A percentile compares a stretch with the other conserved stretches of the same genome.
Conservation (phyloP, 352 stramenopile genomes). For the Pythium apleroticum region DNA sequence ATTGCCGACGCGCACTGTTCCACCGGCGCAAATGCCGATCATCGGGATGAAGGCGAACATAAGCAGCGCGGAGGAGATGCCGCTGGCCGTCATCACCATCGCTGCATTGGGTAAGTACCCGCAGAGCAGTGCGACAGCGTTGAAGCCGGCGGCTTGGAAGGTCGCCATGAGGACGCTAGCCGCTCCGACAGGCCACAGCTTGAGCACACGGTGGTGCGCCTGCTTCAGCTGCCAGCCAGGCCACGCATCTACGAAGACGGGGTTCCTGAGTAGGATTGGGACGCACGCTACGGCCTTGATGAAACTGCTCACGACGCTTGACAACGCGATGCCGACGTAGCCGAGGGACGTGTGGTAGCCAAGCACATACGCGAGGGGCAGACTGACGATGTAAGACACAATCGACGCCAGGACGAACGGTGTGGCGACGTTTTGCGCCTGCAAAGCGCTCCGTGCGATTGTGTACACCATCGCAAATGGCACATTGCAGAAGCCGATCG, state of each 20-base stretch:
- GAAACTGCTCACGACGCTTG: conserved; percentile 25
- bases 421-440: conserved; percentile 39
- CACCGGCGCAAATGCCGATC: conserved; percentile 22
- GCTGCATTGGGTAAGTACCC: conserved; percentile 52
- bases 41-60: conserved; percentile 28
- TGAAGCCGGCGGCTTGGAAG: conserved; percentile 49
- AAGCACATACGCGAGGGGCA: conserved; percentile 33
- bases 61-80: conserved; percentile 48
- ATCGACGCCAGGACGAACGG: conserved; percentile 31
- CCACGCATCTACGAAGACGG: conserved; percentile 25
- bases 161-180: conserved; percentile 51
- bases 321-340: conserved; percentile 37
- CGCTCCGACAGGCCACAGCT: conserved; percentile 26
- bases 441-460: conserved; percentile 35
- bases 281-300: conserved; percentile 31
- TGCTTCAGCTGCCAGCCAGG: conserved; percentile 28
- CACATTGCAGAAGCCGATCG: conserved; percentile 23
- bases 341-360: conserved; percentile 37
- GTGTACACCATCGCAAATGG: conserved; percentile 37
- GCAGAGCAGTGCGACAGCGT: conserved; percentile 42
- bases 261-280: conserved; percentile 28
- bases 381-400: conserved; percentile 26
- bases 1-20: conserved; percentile 35
- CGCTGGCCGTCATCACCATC: conserved; percentile 46
- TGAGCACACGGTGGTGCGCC: conserved; percentile 17